Conservation (phyloP, 2,329 filamentous ascomycete genomes). For the Colletotrichum sp. region DNA sequence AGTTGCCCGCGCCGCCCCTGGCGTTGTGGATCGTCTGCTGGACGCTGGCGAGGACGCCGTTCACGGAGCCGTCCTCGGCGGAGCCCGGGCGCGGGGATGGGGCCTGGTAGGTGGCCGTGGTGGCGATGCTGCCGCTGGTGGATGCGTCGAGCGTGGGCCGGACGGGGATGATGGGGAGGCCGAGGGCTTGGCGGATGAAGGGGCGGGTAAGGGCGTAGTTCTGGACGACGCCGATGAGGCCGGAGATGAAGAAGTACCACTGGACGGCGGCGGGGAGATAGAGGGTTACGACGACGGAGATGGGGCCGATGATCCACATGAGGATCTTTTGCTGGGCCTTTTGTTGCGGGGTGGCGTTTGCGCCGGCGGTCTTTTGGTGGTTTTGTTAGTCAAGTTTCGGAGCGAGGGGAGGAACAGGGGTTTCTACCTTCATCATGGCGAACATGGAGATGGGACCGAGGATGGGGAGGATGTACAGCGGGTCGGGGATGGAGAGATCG, state of each 20-base stretch:
- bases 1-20: constrained; percentile 32
- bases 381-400: constrained; percentile 16
- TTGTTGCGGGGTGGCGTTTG: constrained; percentile 34
- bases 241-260: constrained; percentile 49
- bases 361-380: neutral
- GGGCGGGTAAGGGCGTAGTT: constrained; percentile 42
- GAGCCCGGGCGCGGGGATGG: neutral
- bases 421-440: constrained; percentile 54
- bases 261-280: constrained; percentile 54
- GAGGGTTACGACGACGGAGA: constrained; percentile 48
- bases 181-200: constrained; percentile 39
- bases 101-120: constrained; percentile 33
- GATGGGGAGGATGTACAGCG: constrained; percentile 75
- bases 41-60: constrained; percentile 35
- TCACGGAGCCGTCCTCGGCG: constrained; percentile 32
- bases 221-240: constrained; percentile 34
- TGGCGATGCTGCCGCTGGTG: constrained; percentile 17
- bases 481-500: constrained; percentile 79
- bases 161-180: constrained; percentile 36
- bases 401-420: constrained; percentile 18
- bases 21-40: constrained; percentile 42
- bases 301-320: constrained; percentile 44
- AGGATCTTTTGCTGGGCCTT: constrained; percentile 43
- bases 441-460: constrained; percentile 61
- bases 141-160: neutral